phyloP scores from a whole-genome alignment of 176 grass and related monocot genomes.

The Oryza coarctata region DNA sequence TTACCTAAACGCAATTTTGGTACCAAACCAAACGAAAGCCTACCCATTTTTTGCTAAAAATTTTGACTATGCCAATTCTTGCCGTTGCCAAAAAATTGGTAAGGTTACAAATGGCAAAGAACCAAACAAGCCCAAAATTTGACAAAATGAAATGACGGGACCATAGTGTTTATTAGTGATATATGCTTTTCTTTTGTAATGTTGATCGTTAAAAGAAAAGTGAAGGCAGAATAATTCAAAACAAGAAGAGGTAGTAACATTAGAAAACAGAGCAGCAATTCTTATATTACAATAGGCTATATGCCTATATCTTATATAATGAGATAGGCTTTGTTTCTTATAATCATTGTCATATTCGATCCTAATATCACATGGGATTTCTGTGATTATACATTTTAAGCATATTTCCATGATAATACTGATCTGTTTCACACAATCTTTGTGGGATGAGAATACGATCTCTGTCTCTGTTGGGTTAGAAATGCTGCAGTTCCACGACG shows the following conservation, averaged over 20 bases:
- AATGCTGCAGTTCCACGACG: not conserved
- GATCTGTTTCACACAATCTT: not conserved
- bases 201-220: not conserved
- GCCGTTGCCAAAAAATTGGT: no score
- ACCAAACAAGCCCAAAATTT: not conserved
- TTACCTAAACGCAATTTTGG: no score
- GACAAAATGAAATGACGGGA: not conserved
- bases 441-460: not conserved
- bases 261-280: not conserved
- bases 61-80: no score
- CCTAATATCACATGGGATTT: not conserved
- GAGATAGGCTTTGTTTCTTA: not conserved
- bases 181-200: not conserved
- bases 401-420: not conserved
- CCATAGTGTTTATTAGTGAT: not conserved
- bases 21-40: no score
- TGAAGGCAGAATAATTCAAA: not conserved
- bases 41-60: no score
- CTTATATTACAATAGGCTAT: not conserved
- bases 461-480: not conserved
- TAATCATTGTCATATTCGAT: not conserved
- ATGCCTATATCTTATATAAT: not conserved
- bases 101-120: no score
- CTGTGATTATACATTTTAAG: not conserved
- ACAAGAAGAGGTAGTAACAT: not conserved